Evolutionary conservation across 176 grass and related monocot species (phyloP).

Genomic region (Phragmites australis): DNA sequence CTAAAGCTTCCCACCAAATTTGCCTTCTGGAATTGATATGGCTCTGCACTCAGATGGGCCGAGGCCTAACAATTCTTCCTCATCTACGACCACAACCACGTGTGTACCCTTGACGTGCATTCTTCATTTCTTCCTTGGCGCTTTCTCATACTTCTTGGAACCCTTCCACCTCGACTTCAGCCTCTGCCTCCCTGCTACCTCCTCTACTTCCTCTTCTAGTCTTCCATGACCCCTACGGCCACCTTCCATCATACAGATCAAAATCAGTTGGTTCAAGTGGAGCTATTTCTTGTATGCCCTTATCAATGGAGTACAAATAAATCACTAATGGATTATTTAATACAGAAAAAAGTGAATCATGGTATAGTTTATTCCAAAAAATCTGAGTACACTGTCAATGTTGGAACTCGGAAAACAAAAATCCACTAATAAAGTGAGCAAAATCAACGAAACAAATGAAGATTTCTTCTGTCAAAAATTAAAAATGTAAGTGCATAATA

Average conservation of each 20-base stretch:
- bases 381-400: background rate
- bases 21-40: slow-evolving; percentile 71
- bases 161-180: slow-evolving; percentile 76
- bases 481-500: too few relatives aligned
- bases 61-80: too few relatives aligned
- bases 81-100: slow-evolving; percentile 55
- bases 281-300: slow-evolving; percentile 54
- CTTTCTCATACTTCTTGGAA: slow-evolving; percentile 61
- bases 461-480: background rate
- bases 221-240: slow-evolving; percentile 76
- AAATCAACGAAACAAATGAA: background rate
- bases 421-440: background rate
- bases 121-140: slow-evolving; percentile 71
- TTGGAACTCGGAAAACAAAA: background rate
- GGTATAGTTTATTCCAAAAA: background rate
- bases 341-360: background rate
- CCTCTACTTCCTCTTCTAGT: slow-evolving; percentile 78
- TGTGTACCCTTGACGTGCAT: slow-evolving; percentile 55
- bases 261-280: slow-evolving; percentile 48
- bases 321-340: background rate
- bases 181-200: slow-evolving; percentile 63
- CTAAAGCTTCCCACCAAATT: slow-evolving; percentile 79
- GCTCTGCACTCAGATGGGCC: background rate
- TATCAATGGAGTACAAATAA: slow-evolving; percentile 28
- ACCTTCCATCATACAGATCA: slow-evolving; percentile 55